Base-by-base conservation (phyloP, 23 red algal genomes). In the Agarophyton chilense region DNA sequence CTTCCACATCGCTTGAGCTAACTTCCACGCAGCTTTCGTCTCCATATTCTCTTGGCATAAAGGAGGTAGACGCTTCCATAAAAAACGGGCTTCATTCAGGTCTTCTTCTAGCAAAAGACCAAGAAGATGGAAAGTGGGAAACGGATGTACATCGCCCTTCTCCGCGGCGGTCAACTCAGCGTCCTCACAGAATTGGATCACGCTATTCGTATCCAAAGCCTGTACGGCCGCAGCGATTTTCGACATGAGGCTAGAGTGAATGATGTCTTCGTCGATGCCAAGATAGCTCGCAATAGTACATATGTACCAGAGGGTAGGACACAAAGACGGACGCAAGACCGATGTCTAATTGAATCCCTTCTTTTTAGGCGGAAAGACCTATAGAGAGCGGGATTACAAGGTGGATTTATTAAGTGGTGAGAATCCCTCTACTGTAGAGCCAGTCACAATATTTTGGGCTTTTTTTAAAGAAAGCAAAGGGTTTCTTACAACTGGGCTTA, bases 31-130 rank as follows among this genome's bases (percentile, higher is more conserved):
- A 19, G 83, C 67, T 55, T 33, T 42, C 8, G 67, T 64, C 55
- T 52, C 50, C 31, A 67, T 24, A n/a, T 62, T 28, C 44, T 50
- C 52, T 88, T 88, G 50, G 46, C 44, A 49, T n/a, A 29, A 25
- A 24, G 80, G 67, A 21, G 67, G 50, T 8, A 88, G 71, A 8
- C 83, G 64, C 17, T 66, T 62, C 83, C 83, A 88, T 4, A 88
- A 54, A 75, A 88, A 88, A 19, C 83, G 64, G 11, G 83, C 83
- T 88, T 88, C 83, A 67, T 34, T 38, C 56, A 88, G 40, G 51
- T 88, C 83, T 22, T 52, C 50, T 6, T 29, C n/a, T 16, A 88
- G 38, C 17, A 88, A 57, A 43, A 76, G 51, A 61, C 47, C 24
- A 24, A 88, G 71, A 24, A 88, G 44, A 44, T 88, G 83, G 19